These are phyloP conservation scores for Aspergillus proliferans DNA, from an alignment of 2,329 filamentous ascomycete genomes.

Conservation along the genomic window DNA sequence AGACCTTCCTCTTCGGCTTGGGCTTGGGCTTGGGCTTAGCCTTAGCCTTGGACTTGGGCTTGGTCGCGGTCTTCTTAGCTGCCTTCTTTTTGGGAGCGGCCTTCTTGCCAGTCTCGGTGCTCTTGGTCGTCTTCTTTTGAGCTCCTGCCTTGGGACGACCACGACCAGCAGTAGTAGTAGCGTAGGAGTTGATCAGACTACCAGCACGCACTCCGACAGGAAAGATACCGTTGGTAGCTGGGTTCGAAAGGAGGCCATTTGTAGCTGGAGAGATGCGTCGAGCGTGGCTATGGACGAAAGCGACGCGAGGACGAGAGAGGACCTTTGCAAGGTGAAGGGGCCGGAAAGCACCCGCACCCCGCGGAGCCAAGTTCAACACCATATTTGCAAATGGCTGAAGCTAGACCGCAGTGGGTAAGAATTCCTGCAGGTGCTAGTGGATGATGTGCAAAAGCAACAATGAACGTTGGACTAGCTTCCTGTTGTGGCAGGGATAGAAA, in stretches of 20 bases:
- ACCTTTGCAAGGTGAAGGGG: slow-evolving; percentile 20
- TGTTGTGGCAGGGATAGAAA: slow-evolving; percentile 12
- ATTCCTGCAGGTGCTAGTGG: neutral
- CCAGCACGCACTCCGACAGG: slow-evolving; percentile 13
- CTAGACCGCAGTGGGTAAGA: slow-evolving; percentile 1
- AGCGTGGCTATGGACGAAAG: slow-evolving; percentile 20
- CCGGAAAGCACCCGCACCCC: slow-evolving; percentile 25
- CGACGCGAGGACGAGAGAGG: slow-evolving; percentile 21
- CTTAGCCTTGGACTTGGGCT: slow-evolving; percentile 15
- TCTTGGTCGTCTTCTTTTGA: slow-evolving; percentile 9
- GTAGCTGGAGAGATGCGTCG: slow-evolving; percentile 19
- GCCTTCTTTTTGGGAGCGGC: slow-evolving; percentile 15
- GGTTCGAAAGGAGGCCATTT: slow-evolving; percentile 9
- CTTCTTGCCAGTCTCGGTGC: neutral
- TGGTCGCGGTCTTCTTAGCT: slow-evolving; percentile 6
- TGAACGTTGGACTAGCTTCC: neutral
- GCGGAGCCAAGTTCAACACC: slow-evolving; percentile 26
- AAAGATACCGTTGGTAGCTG: slow-evolving; percentile 8
- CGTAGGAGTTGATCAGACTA: slow-evolving; percentile 23
- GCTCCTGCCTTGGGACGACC: slow-evolving; percentile 25
- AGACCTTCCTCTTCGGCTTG: slow-evolving; percentile 25
- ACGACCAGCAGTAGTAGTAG: slow-evolving; percentile 24
- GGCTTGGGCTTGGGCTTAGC: slow-evolving; percentile 8
- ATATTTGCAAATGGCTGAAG: slow-evolving; percentile 14
- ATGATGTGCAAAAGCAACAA: neutral